A percentile compares a stretch with the other conserved stretches of the same genome.
These are phyloP conservation scores for Trifolium repens DNA, from an alignment of 306 rosid genomes.

Conservation along the genomic window DNA sequence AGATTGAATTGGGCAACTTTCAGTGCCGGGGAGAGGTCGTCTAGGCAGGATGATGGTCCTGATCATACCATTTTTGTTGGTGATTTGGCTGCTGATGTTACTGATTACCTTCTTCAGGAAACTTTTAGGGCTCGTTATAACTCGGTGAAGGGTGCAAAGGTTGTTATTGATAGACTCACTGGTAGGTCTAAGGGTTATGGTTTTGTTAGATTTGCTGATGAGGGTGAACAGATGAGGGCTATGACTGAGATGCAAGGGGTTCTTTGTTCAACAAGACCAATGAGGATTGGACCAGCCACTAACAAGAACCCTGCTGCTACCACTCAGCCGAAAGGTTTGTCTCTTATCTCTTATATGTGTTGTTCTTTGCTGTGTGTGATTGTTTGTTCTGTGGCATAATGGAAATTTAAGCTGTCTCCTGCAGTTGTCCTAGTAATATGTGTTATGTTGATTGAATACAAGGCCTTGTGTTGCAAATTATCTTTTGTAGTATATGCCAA, in stretches of 20 bases:
- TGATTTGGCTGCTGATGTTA: constrained; percentile 93
- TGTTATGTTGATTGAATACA: constrained; percentile 25
- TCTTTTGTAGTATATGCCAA: constrained; percentile 36
- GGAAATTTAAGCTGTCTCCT: not conserved
- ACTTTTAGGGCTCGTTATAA: constrained; percentile 64
- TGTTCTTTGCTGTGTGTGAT: not conserved
- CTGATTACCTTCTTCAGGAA: constrained; percentile 76
- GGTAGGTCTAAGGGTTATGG: constrained; percentile 93
- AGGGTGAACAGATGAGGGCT: constrained; percentile 78
- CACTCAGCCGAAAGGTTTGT: constrained; percentile 68
- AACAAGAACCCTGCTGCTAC: constrained; percentile 74
- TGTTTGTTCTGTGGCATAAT: constrained; percentile 19
- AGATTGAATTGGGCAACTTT: constrained; percentile 95
- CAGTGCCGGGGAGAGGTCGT: constrained; percentile 71
- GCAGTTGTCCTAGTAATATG: not conserved
- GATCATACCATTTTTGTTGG: constrained; percentile 91
- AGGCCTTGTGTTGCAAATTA: not conserved
- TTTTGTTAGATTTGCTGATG: constrained; percentile 88
- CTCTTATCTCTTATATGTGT: not conserved
- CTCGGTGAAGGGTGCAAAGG: constrained; percentile 85
- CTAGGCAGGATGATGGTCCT: constrained; percentile 80
- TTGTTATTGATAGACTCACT: constrained; percentile 91
- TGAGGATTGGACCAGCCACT: constrained; percentile 94
- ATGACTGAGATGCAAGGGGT: constrained; percentile 98
- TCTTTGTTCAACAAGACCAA: constrained; percentile 82